A percentile compares a stretch with the other conserved stretches of the same genome.
These are phyloP conservation scores for Lyophyllum atratum DNA, from an alignment of 768 basidiomycete species.

Conservation along the genomic window DNA sequence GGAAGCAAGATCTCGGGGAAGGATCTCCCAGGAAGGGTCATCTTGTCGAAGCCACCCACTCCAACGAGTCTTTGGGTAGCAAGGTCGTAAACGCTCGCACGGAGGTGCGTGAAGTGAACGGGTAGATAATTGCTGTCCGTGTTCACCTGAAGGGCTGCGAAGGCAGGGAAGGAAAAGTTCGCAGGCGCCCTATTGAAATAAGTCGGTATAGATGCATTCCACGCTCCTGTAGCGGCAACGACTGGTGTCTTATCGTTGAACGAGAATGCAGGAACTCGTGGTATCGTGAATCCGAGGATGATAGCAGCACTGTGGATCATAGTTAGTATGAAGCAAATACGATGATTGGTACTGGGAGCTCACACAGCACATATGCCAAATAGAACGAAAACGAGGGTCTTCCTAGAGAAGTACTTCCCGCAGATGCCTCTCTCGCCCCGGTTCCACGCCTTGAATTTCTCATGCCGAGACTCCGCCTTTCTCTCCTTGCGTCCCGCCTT, in stretches of 20 bases:
- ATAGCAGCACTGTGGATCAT: conserved; percentile 54
- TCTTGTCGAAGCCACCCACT: conserved; percentile 58
- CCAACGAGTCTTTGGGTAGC: conserved; percentile 66
- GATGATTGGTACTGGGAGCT: conserved; percentile 24
- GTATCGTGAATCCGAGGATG: conserved; percentile 77
- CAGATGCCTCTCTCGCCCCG: conserved; percentile 80
- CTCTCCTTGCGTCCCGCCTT: conserved; percentile 68
- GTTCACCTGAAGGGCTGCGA: conserved; percentile 74
- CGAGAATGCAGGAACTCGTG: conserved; percentile 74
- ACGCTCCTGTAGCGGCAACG: conserved; percentile 55
- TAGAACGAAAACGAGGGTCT: conserved; percentile 66
- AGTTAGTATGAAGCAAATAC: conserved; percentile 5
- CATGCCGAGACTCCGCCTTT: conserved; percentile 50
- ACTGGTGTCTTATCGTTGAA: conserved; percentile 65
- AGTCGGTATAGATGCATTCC: conserved; percentile 55
- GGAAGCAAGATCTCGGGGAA: conserved; percentile 72
- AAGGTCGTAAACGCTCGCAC: conserved; percentile 71
- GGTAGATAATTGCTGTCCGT: conserved; percentile 78
- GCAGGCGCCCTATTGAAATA: conserved; percentile 77
- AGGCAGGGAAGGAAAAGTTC: conserved; percentile 88
- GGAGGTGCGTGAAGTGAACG: conserved; percentile 66
- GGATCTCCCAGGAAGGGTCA: conserved; percentile 64
- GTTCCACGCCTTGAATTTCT: conserved; percentile 75
- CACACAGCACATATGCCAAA: conserved; percentile 62
- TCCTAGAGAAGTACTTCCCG: conserved; percentile 77